Conservation (phyloP, 2,329 filamentous ascomycete genomes). For the Ophiocordyceps polyrhachis-furcata region DNA sequence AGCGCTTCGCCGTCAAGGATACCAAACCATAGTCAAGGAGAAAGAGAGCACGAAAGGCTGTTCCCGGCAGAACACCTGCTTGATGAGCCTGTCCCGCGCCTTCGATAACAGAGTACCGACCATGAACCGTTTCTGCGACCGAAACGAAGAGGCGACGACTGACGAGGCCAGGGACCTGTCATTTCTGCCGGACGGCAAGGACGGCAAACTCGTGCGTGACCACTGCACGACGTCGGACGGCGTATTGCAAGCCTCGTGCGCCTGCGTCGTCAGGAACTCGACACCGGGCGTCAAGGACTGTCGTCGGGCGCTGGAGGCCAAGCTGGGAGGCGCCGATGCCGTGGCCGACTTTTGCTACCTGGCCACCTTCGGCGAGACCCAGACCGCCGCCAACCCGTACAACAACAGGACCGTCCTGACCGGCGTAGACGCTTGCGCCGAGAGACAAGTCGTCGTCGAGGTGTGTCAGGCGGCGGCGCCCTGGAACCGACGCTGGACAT, state of each 20-base stretch:
- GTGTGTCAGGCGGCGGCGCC: not conserved
- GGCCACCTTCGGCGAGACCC: not conserved
- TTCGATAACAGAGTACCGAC: not conserved
- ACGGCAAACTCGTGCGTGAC: not conserved
- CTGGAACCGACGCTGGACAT: not conserved
- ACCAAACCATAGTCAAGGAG: not conserved
- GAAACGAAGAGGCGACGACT: not conserved
- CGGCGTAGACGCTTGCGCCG: not conserved
- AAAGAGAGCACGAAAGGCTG: not conserved
- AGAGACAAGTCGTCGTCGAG: not conserved
- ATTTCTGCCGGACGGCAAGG: not conserved
- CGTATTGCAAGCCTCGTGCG: not conserved
- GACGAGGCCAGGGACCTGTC: not conserved
- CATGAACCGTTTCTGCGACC: not conserved
- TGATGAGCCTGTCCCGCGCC: not conserved
- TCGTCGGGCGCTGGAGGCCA: not conserved
- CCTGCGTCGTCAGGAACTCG: not conserved
- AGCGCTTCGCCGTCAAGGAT: not conserved
- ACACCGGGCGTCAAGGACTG: not conserved
- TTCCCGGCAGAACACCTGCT: not conserved
- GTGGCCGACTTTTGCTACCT: not conserved
- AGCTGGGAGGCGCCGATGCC: not conserved
- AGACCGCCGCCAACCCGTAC: not conserved
- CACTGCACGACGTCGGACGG: not conserved
- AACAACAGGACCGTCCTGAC: not conserved